These are phyloP conservation scores for Epichloe glyceriae DNA, from an alignment of 2,329 filamentous ascomycete species.

Conservation along the genomic window DNA sequence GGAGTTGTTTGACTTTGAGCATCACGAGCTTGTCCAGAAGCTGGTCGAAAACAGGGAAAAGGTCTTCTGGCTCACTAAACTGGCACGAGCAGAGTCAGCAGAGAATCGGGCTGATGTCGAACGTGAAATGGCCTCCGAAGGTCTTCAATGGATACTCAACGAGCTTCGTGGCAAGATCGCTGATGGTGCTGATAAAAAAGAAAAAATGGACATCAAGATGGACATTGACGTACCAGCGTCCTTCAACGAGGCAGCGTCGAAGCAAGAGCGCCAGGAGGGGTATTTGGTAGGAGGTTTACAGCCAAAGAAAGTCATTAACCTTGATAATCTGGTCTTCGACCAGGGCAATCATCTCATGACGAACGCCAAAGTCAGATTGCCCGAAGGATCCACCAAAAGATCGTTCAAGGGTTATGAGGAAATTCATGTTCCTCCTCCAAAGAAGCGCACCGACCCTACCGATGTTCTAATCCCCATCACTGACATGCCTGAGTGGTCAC, in stretches of 20 bases:
- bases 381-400: conserved; percentile 87
- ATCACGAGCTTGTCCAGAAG: conserved; percentile 83
- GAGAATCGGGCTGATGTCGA: conserved; percentile 67
- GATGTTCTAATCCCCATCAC: conserved; percentile 74
- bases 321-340: conserved; percentile 93
- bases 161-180: conserved; percentile 67
- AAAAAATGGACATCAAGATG: conserved; percentile 85
- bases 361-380: conserved; percentile 89
- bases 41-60: conserved; percentile 87
- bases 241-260: conserved; percentile 35
- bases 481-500: conserved; percentile 87
- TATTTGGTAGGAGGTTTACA: conserved; percentile 70
- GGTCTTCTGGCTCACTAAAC: conserved; percentile 86
- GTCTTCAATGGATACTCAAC: conserved; percentile 73
- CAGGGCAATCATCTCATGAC: conserved; percentile 99
- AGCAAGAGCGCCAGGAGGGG: conserved; percentile 48
- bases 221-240: conserved; percentile 66
- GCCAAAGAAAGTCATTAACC: conserved; percentile 76
- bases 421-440: conserved; percentile 89
- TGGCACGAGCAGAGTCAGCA: conserved; percentile 70
- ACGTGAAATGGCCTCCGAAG: conserved; percentile 81
- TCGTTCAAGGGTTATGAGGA: conserved; percentile 98
- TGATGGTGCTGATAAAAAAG: conserved; percentile 43
- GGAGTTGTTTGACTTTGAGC: conserved; percentile 95
- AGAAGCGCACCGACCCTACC: conserved; percentile 67